Evolutionary conservation across 2,329 filamentous ascomycete species (phyloP), one percentile per base, ranked within the genome.

Genomic region (Cyphellophora europaea): DNA sequence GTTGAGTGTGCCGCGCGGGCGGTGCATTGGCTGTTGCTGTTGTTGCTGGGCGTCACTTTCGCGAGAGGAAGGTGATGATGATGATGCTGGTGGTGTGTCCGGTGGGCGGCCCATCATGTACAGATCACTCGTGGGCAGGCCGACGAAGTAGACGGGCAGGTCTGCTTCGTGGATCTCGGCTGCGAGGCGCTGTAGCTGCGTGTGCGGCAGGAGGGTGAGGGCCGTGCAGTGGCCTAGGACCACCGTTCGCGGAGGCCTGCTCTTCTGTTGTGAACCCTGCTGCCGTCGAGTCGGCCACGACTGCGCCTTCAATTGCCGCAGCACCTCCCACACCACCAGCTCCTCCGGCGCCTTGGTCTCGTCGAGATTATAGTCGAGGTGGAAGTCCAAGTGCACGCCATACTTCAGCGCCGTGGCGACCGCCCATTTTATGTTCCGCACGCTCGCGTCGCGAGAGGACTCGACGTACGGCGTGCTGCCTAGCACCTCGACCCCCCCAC

Each of bases 391-490:
- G 51, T 81, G 73, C 33, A 77, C 64, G 2, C 54, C 50, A 25
- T 65, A 50, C 14, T 57, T 42, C 23, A 77, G 50, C 2, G 76
- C 75, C 15, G 66, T 61, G 2, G 64, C 57, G 25, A 80, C 59
- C 11, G 79, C 73, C 73, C 75, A 84, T 12, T 69, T 59, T 12
- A 82, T 71, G 48, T 83, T 85, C 32, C 53, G 50, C 34, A 67
- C 59, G 40, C 68, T 65, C 5, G 64, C 65, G 6, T 57, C 53
- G 13, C 59, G 49, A 16, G 63, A 63, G 4, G 59, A 52, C 53
- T 86, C 81, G 2, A 83, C 79, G 47, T 85, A 85, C 0, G 79
- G 80, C 1, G 79, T 82, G 32, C 73, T 76, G 3, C 80, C 80
- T 13, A 85, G 49, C 0, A 67, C 79, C 27, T 74, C 73, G 2